These are phyloP conservation scores for Globisporangium cystogenes DNA, from an alignment of 352 stramenopile genomes.

Conservation along the genomic window DNA sequence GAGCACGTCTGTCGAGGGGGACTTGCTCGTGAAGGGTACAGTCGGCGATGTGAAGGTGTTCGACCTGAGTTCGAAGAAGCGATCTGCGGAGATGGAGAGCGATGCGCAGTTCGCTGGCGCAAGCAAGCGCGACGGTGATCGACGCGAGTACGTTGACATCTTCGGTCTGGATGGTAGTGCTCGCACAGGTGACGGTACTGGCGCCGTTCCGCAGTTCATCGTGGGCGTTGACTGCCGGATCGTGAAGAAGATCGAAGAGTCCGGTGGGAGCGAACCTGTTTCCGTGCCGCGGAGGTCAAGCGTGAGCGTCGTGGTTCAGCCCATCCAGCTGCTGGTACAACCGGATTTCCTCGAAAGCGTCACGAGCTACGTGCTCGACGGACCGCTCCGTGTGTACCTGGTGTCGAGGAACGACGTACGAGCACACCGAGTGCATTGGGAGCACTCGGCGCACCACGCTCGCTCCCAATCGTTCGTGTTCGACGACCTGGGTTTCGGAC, in stretches of 20 bases:
- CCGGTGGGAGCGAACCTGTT: conserved; percentile 1
- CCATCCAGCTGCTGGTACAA: conserved; percentile 46
- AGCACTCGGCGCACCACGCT: not conserved
- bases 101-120: conserved; percentile 2
- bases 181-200: not conserved
- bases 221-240: conserved; percentile 42
- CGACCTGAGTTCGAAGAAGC: conserved; percentile 43
- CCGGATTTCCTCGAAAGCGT: conserved; percentile 59
- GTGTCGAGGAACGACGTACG: conserved; percentile 2
- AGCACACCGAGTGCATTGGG: conserved; percentile 2
- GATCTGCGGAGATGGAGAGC: conserved; percentile 3
- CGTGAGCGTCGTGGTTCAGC: conserved; percentile 37
- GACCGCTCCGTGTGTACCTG: conserved; percentile 41
- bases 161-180: conserved; percentile 39
- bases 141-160: conserved; percentile 39
- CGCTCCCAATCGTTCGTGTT: conserved; percentile 10
- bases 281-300: conserved; percentile 22
- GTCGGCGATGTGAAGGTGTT: conserved; percentile 71
- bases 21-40: conserved; percentile 36
- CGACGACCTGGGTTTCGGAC: conserved; percentile 5
- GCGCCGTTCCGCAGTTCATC: conserved; percentile 20
- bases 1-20: conserved; percentile 17
- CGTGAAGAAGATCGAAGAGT: conserved; percentile 9
- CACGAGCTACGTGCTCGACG: conserved; percentile 50
- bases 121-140: conserved; percentile 2